These are phyloP conservation scores for Wallemia ichthyophaga DNA, from an alignment of 1,284 basidiomycete genomes.

Conservation along the genomic window DNA sequence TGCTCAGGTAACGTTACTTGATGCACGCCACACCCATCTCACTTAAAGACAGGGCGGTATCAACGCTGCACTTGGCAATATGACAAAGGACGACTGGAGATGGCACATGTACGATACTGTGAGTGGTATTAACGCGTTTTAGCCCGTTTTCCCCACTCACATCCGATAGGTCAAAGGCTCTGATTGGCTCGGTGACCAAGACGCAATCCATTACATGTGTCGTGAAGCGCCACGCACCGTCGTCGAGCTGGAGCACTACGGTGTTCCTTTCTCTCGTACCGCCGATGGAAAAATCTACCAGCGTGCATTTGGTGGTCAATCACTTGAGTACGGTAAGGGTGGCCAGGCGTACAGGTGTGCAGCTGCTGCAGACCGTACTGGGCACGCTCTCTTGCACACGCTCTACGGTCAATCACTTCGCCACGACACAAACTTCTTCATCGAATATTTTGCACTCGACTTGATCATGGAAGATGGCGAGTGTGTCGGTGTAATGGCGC, in stretches of 20 bases:
- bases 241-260: constrained; percentile 93
- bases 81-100: constrained; percentile 97
- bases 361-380: constrained; percentile 93
- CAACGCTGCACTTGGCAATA: constrained; percentile 95
- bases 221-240: constrained; percentile 80
- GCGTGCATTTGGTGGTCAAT: constrained; percentile 96
- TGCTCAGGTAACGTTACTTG: constrained; percentile 42
- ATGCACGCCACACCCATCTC: not conserved
- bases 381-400: constrained; percentile 92
- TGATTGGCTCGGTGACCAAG: constrained; percentile 99
- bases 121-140: constrained; percentile 11
- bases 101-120: constrained; percentile 99
- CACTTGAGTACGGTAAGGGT: constrained; percentile 85
- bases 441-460: constrained; percentile 96
- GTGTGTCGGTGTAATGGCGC: constrained; percentile 93
- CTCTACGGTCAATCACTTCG: constrained; percentile 96
- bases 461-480: constrained; percentile 96
- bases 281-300: constrained; percentile 99
- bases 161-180: constrained; percentile 86
- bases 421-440: constrained; percentile 99
- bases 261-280: constrained; percentile 94
- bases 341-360: constrained; percentile 98
- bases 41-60: constrained; percentile 46
- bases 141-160: constrained; percentile 4
- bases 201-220: constrained; percentile 98